Base-by-base conservation (phyloP, 83 land plant genomes). In the Picea abies region DNA sequence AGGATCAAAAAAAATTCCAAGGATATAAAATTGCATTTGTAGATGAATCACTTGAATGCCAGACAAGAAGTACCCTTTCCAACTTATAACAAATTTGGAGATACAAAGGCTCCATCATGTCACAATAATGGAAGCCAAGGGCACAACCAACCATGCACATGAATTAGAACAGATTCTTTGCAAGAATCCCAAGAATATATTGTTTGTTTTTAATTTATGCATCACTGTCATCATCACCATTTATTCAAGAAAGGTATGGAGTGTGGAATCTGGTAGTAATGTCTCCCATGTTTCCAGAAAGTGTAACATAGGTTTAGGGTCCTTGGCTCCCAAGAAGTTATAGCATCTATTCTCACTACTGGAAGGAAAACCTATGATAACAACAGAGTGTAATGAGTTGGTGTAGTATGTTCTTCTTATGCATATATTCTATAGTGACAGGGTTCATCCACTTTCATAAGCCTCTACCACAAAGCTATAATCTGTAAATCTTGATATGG, bases 1-100 rank as follows among this genome's bases (percentile, higher is more conserved):
- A 29, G 97, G 82, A 89, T 95, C 99, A 89, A 96, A 97, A 32
- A 96, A 60, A 91, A 77, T 93, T 94, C 98, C 98, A 96, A 52
- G 98, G 99, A 10, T 94, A 94, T 32, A n/a, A n/a, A 97, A 80
- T 11, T 85, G 79, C 73, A n/a, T n/a, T 89, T 11, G 97, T 99
- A 76, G 99, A 97, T 32, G 71, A 79, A 84, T 97, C 99, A 82
- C 94, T 93, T 9, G 99, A 92, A 81, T 93, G 95, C 99, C 99
- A 96, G 14, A 91, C 96, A 75, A 88, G 93, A 78, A 96, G 93
- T 72, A 90, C 97, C 82, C 76, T 76, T 14, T 90, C 92, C 82
- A 97, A 76, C n/a, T n/a, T n/a, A n/a, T n/a, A n/a, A n/a, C n/a
- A n/a, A n/a, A n/a, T n/a, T n/a, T n/a, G n/a, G n/a, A 84, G 87